Evolutionary conservation across 306 rosid genomes (phyloP).

Genomic region (Biancaea sappan): DNA sequence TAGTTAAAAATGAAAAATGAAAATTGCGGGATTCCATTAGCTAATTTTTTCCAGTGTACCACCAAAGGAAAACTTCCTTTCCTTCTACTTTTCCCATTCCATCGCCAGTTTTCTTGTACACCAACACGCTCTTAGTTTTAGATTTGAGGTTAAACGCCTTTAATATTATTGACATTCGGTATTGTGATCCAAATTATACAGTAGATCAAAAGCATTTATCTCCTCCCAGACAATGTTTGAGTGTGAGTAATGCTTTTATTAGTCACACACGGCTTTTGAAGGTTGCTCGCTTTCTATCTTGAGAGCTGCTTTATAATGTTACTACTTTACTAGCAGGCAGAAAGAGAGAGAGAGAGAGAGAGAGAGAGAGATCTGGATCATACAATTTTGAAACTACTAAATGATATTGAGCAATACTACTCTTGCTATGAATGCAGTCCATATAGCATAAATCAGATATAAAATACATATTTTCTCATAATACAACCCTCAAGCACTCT

Average conservation of each 20-base stretch:
- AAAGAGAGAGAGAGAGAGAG: not conserved
- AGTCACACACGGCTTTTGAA: not conserved
- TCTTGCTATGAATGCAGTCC: conserved; percentile 44
- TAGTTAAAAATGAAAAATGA: too few species aligned
- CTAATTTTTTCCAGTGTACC: too few species aligned
- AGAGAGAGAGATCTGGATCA: not conserved
- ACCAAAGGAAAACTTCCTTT: too few species aligned
- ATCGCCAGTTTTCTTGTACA: too few species aligned
- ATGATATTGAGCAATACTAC: conserved; percentile 34
- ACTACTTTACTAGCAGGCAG: not conserved
- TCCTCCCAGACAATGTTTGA: not conserved
- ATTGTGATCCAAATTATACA: not conserved
- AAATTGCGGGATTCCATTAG: too few species aligned
- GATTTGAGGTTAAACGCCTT: not conserved
- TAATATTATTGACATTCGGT: not conserved
- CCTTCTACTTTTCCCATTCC: too few species aligned
- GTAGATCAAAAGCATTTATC: not conserved
- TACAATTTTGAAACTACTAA: not conserved
- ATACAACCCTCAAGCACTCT: conserved; percentile 47
- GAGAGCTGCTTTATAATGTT: not conserved
- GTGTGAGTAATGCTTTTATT: not conserved
- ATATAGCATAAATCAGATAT: conserved; percentile 2
- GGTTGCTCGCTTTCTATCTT: not conserved
- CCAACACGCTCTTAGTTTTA: too few species aligned
- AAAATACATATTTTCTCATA: conserved; percentile 41